Evolutionary conservation across 2,329 filamentous ascomycete species (phyloP).

Genomic region (Claviceps arundinis): DNA sequence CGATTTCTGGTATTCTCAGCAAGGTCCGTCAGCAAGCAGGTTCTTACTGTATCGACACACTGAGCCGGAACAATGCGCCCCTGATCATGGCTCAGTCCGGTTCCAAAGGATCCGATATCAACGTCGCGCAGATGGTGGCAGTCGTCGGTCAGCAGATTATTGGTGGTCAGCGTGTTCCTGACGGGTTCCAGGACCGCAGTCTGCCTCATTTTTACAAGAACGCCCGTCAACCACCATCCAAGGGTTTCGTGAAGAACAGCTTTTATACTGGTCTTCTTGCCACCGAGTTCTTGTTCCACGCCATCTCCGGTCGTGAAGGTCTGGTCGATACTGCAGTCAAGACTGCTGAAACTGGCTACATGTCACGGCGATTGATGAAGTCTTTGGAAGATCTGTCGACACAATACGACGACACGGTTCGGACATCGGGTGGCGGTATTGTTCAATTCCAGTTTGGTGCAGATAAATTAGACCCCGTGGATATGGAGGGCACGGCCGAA

Average conservation of each 20-base stretch:
- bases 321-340: conserved; percentile 98
- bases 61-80: conserved; percentile 85
- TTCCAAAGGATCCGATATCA: conserved; percentile 93
- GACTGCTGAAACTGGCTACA: conserved; percentile 96
- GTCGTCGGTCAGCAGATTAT: conserved; percentile 98
- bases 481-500: conserved; percentile 91
- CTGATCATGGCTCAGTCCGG: conserved; percentile 95
- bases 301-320: conserved; percentile 96
- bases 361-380: conserved; percentile 97
- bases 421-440: conserved; percentile 76
- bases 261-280: conserved; percentile 89
- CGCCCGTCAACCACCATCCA: conserved; percentile 79
- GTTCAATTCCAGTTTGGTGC: conserved; percentile 98
- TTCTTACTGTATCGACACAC: conserved; percentile 75
- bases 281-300: conserved; percentile 94
- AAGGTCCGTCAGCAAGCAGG: conserved; percentile 86
- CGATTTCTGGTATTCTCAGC: conserved; percentile 81
- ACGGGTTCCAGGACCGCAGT: conserved; percentile 92
- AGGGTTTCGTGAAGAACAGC: conserved; percentile 93
- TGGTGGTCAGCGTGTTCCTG: conserved; percentile 76
- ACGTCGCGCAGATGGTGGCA: conserved; percentile 98
- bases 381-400: conserved; percentile 89
- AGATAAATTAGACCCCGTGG: conserved; percentile 86
- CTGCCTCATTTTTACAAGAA: conserved; percentile 93
- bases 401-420: conserved; percentile 86